A percentile compares a stretch with the other conserved stretches of the same genome.
phyloP scores from a whole-genome alignment of 192 early-diverging fungal genomes.

The Obelidium mucronatum region DNA sequence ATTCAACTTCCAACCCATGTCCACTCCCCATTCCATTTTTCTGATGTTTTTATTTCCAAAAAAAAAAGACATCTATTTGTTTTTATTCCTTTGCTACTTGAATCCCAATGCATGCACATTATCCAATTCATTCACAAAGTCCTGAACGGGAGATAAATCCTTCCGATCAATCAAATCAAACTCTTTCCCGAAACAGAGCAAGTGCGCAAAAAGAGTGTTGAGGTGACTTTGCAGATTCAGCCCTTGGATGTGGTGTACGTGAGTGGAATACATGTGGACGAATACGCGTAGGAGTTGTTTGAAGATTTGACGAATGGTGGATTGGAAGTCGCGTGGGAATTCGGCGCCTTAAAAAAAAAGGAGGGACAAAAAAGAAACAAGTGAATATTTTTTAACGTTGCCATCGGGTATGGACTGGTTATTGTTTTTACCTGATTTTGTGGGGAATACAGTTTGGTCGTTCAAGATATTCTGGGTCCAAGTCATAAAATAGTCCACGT shows the following conservation, averaged over 20 bases:
- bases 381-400: not conserved
- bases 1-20: too few species aligned
- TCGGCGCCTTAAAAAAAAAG: slow-evolving; percentile 65
- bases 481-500: slow-evolving; percentile 92
- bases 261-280: slow-evolving; percentile 92
- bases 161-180: slow-evolving; percentile 95
- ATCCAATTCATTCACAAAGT: slow-evolving; percentile 68
- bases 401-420: too few species aligned
- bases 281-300: slow-evolving; percentile 89
- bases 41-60: too few species aligned
- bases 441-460: slow-evolving; percentile 93
- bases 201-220: slow-evolving; percentile 96
- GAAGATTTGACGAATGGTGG: slow-evolving; percentile 75
- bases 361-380: slow-evolving; percentile 11
- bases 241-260: slow-evolving; percentile 87
- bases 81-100: not conserved
- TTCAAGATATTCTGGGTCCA: slow-evolving; percentile 86
- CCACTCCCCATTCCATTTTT: too few species aligned
- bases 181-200: slow-evolving; percentile 89
- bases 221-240: slow-evolving; percentile 87
- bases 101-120: not conserved
- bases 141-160: slow-evolving; percentile 81
- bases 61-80: too few species aligned
- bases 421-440: slow-evolving; percentile 90
- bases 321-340: slow-evolving; percentile 83